Percentiles rank a stretch among this genome's conserved stretches.
These are phyloP conservation scores for Cinchona pubescens DNA, from an alignment of 257 asterid species.

Conservation along the genomic window DNA sequence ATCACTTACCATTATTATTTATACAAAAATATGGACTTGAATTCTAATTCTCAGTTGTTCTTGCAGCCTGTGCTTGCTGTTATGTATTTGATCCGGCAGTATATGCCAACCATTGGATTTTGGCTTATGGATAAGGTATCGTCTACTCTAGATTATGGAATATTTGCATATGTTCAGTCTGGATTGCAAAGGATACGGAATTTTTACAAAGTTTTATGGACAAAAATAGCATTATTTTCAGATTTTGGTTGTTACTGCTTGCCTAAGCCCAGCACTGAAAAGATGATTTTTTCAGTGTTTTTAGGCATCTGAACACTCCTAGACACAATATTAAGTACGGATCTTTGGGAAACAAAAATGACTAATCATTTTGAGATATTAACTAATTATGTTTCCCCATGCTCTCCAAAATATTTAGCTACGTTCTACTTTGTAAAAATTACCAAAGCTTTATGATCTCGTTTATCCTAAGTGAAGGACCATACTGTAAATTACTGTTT, in stretches of 20 bases:
- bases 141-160: neutral
- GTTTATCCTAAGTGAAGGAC: neutral
- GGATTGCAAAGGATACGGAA: neutral
- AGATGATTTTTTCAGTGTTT: neutral
- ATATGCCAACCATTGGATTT: conserved; percentile 73
- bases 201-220: too few species aligned
- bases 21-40: neutral
- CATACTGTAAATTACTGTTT: neutral
- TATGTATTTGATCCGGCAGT: conserved; percentile 88
- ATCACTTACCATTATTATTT: neutral
- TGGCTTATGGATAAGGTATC: conserved; percentile 99
- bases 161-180: neutral
- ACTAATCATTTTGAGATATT: neutral
- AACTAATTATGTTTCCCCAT: neutral
- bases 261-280: neutral
- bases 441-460: neutral
- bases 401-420: neutral
- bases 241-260: neutral
- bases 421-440: neutral
- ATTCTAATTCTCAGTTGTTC: conserved; percentile 13
- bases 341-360: neutral
- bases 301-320: neutral
- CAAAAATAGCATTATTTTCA: too few species aligned
- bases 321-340: neutral
- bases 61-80: conserved; percentile 96